Conservation (phyloP, 495 filamentous ascomycete genomes). For the Margaritispora aquatica region DNA sequence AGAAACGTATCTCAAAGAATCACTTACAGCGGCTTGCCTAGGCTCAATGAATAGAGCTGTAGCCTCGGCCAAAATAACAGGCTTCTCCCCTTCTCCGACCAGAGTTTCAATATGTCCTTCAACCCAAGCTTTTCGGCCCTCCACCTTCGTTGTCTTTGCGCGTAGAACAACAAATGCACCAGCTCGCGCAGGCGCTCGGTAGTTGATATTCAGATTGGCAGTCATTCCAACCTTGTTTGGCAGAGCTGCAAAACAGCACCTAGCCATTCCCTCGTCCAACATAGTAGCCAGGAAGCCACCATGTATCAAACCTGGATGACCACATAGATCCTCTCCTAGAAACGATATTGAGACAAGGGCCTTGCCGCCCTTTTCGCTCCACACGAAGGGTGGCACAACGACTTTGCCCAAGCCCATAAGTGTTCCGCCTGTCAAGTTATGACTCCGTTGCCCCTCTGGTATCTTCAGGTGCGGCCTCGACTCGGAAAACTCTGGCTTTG, state of each 20-base stretch:
- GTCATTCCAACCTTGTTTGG: conserved; percentile 89
- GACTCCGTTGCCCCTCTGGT: conserved; percentile 53
- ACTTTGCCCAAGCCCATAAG: conserved; percentile 71
- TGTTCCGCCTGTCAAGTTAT: conserved; percentile 79
- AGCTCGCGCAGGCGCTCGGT: conserved; percentile 71
- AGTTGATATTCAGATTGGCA: conserved; percentile 86
- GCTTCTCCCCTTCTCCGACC: conserved; percentile 49
- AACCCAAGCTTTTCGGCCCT: conserved; percentile 96
- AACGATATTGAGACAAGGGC: conserved; percentile 68
- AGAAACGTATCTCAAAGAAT: no score
- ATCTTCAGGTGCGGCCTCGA: conserved; percentile 85
- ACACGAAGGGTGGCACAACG: conserved; percentile 75
- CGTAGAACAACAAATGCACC: conserved; percentile 71
- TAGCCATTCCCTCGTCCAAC: conserved; percentile 83
- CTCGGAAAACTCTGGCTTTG: conserved; percentile 61
- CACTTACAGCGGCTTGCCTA: conserved; percentile 54
- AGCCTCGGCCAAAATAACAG: conserved; percentile 66
- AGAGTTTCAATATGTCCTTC: conserved; percentile 85
- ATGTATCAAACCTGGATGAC: conserved; percentile 88
- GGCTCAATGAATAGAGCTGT: conserved; percentile 89
- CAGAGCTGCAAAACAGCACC: conserved; percentile 85
- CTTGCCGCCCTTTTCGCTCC: conserved; percentile 65
- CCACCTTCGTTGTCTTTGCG: conserved; percentile 78
- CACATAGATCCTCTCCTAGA: conserved; percentile 76
- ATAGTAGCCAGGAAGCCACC: conserved; percentile 88